These are phyloP conservation scores for Pseudocercospora crystallina DNA, from an alignment of 2,329 filamentous ascomycete species.

Conservation along the genomic window DNA sequence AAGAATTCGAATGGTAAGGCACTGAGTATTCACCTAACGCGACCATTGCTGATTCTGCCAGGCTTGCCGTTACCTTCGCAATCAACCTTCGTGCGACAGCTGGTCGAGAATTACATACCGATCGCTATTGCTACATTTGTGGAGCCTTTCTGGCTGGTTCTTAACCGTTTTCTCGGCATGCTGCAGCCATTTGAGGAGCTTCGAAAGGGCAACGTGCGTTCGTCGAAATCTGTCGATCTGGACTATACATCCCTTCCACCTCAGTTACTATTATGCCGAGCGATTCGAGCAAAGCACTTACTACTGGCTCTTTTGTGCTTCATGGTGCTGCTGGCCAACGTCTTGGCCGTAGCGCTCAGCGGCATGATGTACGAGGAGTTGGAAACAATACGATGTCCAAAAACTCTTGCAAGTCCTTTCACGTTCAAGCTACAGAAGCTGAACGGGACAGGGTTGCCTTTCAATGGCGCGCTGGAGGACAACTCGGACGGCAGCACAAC, in stretches of 20 bases:
- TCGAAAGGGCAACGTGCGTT: conserved; percentile 38
- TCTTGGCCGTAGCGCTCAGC: conserved; percentile 54
- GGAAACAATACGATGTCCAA: not conserved
- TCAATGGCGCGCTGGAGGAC: conserved; percentile 22
- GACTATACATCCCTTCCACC: conserved; percentile 59
- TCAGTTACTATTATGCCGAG: conserved; percentile 51
- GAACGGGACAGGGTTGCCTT: conserved; percentile 30
- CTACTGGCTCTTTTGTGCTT: conserved; percentile 49
- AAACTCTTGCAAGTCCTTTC: not conserved
- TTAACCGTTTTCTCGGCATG: conserved; percentile 56
- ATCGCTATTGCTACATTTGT: conserved; percentile 56
- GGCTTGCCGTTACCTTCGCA: conserved; percentile 40
- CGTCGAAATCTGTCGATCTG: conserved; percentile 38
- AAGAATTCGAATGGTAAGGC: conserved; percentile 4
- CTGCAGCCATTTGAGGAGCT: conserved; percentile 57
- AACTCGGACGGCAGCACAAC: conserved; percentile 31
- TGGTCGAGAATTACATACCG: conserved; percentile 54
- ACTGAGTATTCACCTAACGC: too few relatives aligned
- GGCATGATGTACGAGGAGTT: conserved; percentile 50
- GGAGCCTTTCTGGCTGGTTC: conserved; percentile 57
- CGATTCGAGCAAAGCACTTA: conserved; percentile 47
- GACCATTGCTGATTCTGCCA: too few relatives aligned
- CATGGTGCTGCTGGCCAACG: conserved; percentile 52
- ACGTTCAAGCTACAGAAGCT: conserved; percentile 25
- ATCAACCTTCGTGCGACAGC: conserved; percentile 40